Base-by-base conservation (phyloP, 495 filamentous ascomycete genomes). In the Tirmania nivea region DNA sequence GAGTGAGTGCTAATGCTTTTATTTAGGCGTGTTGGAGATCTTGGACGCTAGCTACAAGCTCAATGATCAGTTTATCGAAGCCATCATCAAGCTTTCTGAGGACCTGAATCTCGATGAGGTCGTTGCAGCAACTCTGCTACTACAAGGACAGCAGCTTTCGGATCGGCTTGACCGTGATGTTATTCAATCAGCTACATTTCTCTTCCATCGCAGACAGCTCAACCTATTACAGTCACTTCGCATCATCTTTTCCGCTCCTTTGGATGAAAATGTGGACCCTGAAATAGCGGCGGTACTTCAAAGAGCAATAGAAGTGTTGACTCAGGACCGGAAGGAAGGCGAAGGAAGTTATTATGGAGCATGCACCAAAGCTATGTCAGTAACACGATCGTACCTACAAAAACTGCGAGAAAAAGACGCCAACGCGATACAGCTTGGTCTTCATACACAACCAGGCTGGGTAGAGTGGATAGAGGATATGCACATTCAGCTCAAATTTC, bases 31-130 rank as follows among this genome's bases (percentile, higher is more conserved):
- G 60, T 70, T 95, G 53, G 75, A 68, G 16, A 62, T 90, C 54
- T 73, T 75, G 58, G 80, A 80, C 54, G 73, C 74, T 9, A 78
- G 87, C 59, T 95, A 86, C 64, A 60, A 74, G n/a, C 69, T 96
- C 64, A 95, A 93, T 63, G 71, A 80, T 42, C 79, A 89, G 59
- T 96, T 96, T 65, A 75, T 86, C 65, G 78, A 92, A 65, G 74
- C 78, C 53, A 73, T 80, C 35, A 70, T 88, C 16, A 74, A 83
- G 63, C 67, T 96, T 37, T 84, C 88, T 51, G 89, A 96, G 68
- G 79, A 79, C 21, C 71, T 95, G 52, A 76, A 93, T 58, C 72
- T 99, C 31, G 89, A 99, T 67, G 90, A 99, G 66, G 58, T 93
- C 50, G 71, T 86, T 62, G 81, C 92, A 19, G 84, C 87, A 8